Percentiles rank a stretch among this genome's conserved stretches.
Conservation (phyloP, 169 alveolate species). For the Cystoisospora suis region DNA sequence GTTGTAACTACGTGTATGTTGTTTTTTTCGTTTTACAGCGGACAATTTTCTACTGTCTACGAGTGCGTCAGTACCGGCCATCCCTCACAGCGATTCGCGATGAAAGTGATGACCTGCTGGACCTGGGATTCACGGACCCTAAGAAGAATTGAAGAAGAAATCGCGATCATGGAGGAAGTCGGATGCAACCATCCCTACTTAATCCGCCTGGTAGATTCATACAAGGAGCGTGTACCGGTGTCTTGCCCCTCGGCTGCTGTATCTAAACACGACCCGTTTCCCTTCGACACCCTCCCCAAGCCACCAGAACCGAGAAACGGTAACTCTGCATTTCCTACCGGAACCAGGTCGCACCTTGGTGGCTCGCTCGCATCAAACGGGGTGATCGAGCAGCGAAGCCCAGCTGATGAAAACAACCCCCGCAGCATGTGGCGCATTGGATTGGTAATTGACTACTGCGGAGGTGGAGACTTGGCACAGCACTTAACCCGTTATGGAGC, state of each 20-base stretch:
- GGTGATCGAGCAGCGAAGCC: background rate
- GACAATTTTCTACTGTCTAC: conserved; percentile 22
- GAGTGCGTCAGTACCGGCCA: background rate
- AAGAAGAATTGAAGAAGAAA: conserved; percentile 12
- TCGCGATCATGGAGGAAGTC: conserved; percentile 7
- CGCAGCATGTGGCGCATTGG: conserved; percentile 49
- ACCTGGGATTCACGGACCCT: conserved; percentile 35
- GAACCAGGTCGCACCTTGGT: no score
- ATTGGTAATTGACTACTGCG: conserved; percentile 70
- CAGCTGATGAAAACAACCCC: background rate
- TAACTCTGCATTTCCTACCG: no score
- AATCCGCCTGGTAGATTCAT: background rate
- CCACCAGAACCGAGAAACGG: background rate
- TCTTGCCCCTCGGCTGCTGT: background rate
- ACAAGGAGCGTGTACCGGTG: background rate
- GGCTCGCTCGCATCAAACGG: background rate
- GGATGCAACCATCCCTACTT: background rate
- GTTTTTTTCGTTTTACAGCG: background rate
- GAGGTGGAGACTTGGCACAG: conserved; percentile 73
- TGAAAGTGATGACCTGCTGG: conserved; percentile 37
- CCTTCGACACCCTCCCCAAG: background rate
- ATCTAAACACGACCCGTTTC: background rate
- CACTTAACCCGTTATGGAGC: conserved; percentile 27
- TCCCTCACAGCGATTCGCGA: conserved; percentile 17
- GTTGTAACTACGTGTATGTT: background rate